Conservation (phyloP, 345 rosid species). For the Rhodomyrtus tomentosa region DNA sequence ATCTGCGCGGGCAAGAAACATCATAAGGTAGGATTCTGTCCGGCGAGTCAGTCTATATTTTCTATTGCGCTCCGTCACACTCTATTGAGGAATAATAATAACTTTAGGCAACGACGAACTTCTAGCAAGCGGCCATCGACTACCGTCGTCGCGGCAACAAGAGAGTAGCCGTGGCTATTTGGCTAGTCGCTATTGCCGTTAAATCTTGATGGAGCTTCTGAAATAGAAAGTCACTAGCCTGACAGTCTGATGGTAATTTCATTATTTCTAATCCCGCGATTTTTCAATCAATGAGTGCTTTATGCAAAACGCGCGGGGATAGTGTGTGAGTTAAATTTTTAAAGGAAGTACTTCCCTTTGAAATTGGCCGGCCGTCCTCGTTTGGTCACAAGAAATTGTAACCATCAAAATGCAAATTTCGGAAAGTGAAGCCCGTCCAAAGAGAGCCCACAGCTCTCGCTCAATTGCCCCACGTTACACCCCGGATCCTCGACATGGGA, state of each 20-base stretch:
- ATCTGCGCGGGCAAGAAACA: neutral
- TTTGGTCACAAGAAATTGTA: neutral
- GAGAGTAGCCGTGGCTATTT: neutral
- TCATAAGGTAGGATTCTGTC: neutral
- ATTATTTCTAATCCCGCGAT: too few species aligned
- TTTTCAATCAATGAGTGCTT: too few species aligned
- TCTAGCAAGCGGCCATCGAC: neutral
- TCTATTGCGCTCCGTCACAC: neutral
- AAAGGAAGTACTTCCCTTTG: too few species aligned
- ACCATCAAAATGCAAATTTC: neutral
- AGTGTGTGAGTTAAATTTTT: too few species aligned
- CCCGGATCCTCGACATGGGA: neutral
- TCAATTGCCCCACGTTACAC: neutral
- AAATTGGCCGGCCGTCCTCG: neutral
- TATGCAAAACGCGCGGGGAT: too few species aligned
- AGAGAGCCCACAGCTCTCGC: neutral
- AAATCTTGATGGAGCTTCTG: neutral
- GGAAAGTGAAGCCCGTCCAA: neutral
- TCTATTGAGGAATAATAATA: too few species aligned
- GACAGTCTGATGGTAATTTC: too few species aligned
- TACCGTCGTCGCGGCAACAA: neutral
- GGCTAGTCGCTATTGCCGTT: neutral
- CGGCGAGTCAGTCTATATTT: neutral
- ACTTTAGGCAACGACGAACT: too few species aligned
- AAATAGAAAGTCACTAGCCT: too few species aligned